Base-by-base conservation (phyloP, 225 moss, liverwort and hornwort species). In the Physcomitrium patens region DNA sequence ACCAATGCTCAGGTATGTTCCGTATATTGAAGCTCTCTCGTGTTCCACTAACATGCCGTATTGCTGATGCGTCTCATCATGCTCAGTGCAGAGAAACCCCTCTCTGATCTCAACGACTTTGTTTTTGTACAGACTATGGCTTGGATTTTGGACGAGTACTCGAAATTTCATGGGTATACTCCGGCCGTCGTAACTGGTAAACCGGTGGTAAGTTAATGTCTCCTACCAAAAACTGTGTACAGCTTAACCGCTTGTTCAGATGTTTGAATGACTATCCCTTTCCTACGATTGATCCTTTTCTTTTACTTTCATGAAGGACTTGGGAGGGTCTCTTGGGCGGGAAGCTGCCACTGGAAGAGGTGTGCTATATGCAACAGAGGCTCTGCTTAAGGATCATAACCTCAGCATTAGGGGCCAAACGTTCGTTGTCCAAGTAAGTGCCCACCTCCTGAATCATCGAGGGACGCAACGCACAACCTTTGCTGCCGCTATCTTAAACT, bases 261-360 rank as follows among this genome's bases (percentile, higher is more conserved):
- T n/a, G 18, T 23, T 31, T 7, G 14, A 26, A 18, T 62, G 7
- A 37, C 24, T 66, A 63, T 9, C 9, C n/a, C 69, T 31, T 63
- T 27, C 8, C 1, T 20, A 45, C 26, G 42, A 23, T 26, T 74
- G 7, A 65, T 69, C 52, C 22, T 31, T 23, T 64, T 46, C n/a
- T 23, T 46, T 8, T 12, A 5, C 55, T 43, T 60, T 51, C 79
- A 76, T 68, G 67, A 77, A 97, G 97, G 94, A 84, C 78, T 89
- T 97, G 84, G 97, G 97, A 69, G 97, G 97, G 42, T 97, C 97
- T 19, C 89, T 97, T 48, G 97, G 97, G 69, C 90, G 97, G 63
- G 97, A 97, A 68, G 93, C 97, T 81, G 97, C 97, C 46, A 97
- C 97, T 42, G 97, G 97, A 8, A 86, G 97, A 72, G 97, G 97